Percentiles rank a stretch among this genome's conserved stretches.
phyloP scores from a whole-genome alignment of 164 flowering plant genomes.

The Sedum album region DNA sequence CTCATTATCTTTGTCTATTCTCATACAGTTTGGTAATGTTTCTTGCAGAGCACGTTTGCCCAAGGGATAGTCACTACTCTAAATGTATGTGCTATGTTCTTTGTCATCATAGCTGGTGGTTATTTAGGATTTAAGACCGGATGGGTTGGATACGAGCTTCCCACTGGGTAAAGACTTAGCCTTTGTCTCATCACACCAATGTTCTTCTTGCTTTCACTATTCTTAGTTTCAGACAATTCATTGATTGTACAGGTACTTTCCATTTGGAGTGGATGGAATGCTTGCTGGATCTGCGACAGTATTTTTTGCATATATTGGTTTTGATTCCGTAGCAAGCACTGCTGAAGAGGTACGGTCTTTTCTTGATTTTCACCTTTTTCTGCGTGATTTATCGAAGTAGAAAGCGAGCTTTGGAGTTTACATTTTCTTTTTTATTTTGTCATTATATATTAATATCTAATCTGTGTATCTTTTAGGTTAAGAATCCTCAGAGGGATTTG shows the following conservation, averaged over 20 bases:
- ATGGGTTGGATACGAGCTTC: slow-evolving; percentile 84
- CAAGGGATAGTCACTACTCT: slow-evolving; percentile 75
- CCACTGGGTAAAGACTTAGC: slow-evolving; percentile 51
- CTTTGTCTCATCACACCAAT: background rate
- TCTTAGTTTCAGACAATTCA: background rate
- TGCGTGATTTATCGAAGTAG: background rate
- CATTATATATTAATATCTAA: too few species aligned
- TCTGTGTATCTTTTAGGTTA: slow-evolving; percentile 63
- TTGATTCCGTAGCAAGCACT: slow-evolving; percentile 94
- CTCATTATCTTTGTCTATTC: background rate
- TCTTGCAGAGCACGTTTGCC: slow-evolving; percentile 61
- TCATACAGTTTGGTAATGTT: background rate
- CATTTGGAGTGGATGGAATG: slow-evolving; percentile 90
- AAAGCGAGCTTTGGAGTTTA: too few species aligned
- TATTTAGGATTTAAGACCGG: too few species aligned
- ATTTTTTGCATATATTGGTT: too few species aligned
- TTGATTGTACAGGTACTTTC: slow-evolving; percentile 52
- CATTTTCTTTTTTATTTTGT: too few species aligned
- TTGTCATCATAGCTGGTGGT: slow-evolving; percentile 77
- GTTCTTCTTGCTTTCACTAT: background rate
- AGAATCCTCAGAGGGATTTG: slow-evolving; percentile 85
- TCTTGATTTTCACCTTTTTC: background rate
- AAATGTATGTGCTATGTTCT: slow-evolving; percentile 75
- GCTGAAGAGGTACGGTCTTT: slow-evolving; percentile 77
- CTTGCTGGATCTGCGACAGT: slow-evolving; percentile 96